A percentile compares a stretch with the other conserved stretches of the same genome.
phyloP scores from a whole-genome alignment of 2,329 filamentous ascomycete species.

The Fusarium tjaetaba region DNA sequence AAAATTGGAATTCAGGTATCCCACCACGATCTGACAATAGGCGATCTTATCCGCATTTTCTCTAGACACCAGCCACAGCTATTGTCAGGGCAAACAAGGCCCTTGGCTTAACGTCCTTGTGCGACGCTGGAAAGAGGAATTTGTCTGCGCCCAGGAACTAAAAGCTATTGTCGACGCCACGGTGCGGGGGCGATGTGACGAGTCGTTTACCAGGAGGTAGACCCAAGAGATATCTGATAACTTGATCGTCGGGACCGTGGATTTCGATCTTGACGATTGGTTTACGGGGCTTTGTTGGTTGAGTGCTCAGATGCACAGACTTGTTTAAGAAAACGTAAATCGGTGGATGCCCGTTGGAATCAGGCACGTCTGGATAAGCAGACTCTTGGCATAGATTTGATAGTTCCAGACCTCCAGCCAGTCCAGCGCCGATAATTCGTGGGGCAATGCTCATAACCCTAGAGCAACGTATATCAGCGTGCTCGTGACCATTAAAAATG shows the following conservation, averaged over 20 bases:
- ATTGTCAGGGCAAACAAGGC: background rate
- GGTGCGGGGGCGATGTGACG: background rate
- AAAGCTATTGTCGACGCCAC: background rate
- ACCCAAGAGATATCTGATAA: fast-evolving
- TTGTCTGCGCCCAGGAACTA: background rate
- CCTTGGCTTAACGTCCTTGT: background rate
- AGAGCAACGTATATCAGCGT: background rate
- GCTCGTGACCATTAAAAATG: fast-evolving
- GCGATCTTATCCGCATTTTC: background rate
- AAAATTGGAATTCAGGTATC: background rate
- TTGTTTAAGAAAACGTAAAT: background rate
- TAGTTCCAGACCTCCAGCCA: background rate
- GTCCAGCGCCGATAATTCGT: fast-evolving
- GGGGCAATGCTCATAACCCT: fast-evolving
- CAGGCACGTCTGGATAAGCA: background rate
- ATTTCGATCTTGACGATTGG: background rate
- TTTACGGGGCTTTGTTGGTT: fast-evolving
- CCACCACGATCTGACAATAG: background rate
- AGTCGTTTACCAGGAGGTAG: background rate
- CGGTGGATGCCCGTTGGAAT: background rate
- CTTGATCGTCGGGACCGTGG: background rate
- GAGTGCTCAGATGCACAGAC: background rate
- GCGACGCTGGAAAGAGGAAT: background rate
- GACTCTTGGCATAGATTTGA: background rate
- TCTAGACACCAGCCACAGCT: background rate